Evolutionary conservation across 257 asterid genomes (phyloP).

Genomic region (Plantago ovata): DNA sequence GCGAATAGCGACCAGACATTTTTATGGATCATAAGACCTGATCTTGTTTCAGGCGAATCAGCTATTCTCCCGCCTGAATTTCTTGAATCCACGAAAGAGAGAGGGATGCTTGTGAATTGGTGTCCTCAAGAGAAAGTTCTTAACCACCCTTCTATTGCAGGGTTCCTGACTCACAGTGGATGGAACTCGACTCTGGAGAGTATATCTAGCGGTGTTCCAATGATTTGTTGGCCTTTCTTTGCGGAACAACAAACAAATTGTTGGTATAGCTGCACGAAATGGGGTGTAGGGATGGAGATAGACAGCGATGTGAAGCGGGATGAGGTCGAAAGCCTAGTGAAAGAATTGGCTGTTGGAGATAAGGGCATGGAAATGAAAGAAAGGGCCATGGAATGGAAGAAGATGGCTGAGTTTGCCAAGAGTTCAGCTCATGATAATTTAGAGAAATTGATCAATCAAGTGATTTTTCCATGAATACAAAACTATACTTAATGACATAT

Average conservation of each 20-base stretch:
- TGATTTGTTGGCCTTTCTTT: slow-evolving; percentile 66
- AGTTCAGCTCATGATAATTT: slow-evolving; percentile 28
- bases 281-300: slow-evolving; percentile 51
- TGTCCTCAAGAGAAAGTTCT: slow-evolving; percentile 58
- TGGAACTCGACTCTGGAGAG: slow-evolving; percentile 33
- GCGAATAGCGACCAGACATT: slow-evolving; percentile 35
- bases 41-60: slow-evolving; percentile 37
- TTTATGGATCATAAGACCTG: slow-evolving; percentile 55
- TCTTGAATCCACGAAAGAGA: slow-evolving; percentile 26
- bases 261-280: slow-evolving; percentile 36
- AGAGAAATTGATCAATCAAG: slow-evolving; percentile 26
- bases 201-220: slow-evolving; percentile 41
- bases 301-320: slow-evolving; percentile 41
- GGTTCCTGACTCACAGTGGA: slow-evolving; percentile 55
- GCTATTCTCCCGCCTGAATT: slow-evolving; percentile 30
- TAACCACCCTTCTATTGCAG: slow-evolving; percentile 42
- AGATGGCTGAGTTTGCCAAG: slow-evolving; percentile 22
- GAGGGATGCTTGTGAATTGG: slow-evolving; percentile 44
- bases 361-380: slow-evolving; percentile 34
- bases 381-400: slow-evolving; percentile 34
- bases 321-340: slow-evolving; percentile 37
- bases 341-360: slow-evolving; percentile 35
- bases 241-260: slow-evolving; percentile 56
- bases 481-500: too few species aligned
- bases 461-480: slow-evolving; percentile 6